Evolutionary conservation across 148 eudicot genomes (phyloP), one percentile per base, ranked within the genome.

Genomic region (Fagopyrum esculentum): DNA sequence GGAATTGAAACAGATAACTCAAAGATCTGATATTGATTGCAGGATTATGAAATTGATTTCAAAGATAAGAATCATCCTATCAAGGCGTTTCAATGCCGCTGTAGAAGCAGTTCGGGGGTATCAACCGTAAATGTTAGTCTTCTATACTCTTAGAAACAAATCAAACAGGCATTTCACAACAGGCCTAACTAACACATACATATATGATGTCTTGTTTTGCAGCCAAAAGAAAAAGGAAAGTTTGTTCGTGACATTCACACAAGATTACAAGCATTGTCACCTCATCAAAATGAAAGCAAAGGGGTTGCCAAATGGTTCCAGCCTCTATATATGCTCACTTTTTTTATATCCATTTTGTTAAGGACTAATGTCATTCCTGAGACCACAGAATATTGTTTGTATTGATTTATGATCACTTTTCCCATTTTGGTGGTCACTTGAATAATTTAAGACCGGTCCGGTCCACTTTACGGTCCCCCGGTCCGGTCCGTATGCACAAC

Each of bases 21-120:
- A 69, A 30, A 30, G 30, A 15, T 50, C 16, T 45, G 16, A 43
- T 52, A 43, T 47, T 16, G 30, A 13, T 5, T 79, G 60, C 87
- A 89, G 93, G 93, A 89, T 78, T 89, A 89, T 60, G 83, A 82
- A 22, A 77, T 89, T 43, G 93, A 89, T 75, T 89, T 89, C 54
- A 77, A 68, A 29, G 93, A 89, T 77, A 74, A 76, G 30, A 10
- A 56, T 72, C 93, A 89, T 77, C 93, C 91, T 19, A 77, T 89
- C 45, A 79, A 87, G 82, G 93, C 91, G 16, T 89, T 89, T 82
- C 79, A 73, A 49, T 89, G 91, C 79, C 54, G 76, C 16, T 89
- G 93, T 76, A 84, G 84, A 72, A 87, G 91, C 77, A 6, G 72
- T 45, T 69, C 78, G 89, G 63, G 63, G 84, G 77, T 46, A 75